Percentiles rank a stretch among this genome's conserved stretches.
Conservation (phyloP, 768 basidiomycete genomes). For the Suillus luteus region DNA sequence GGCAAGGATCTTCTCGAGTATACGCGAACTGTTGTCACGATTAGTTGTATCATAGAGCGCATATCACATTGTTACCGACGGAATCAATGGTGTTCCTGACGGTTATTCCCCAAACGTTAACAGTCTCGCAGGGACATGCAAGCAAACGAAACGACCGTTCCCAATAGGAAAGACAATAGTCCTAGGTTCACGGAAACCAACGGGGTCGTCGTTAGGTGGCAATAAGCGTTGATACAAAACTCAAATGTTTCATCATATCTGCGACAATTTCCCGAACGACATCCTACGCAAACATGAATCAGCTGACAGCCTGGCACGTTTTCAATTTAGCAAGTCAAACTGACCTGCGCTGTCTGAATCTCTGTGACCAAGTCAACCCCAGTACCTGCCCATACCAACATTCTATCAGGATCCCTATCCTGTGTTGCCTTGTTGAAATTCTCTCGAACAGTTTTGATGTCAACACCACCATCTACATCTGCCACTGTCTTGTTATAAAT, state of each 20-base stretch:
- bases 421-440: constrained; percentile 49
- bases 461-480: constrained; percentile 53
- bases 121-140: constrained; percentile 2
- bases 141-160: neutral
- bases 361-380: constrained; percentile 59
- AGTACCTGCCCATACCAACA: constrained; percentile 70
- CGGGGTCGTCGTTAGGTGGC: constrained; percentile 18
- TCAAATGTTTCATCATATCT: constrained; percentile 44
- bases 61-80: constrained; percentile 13
- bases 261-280: constrained; percentile 54
- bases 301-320: neutral
- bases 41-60: constrained; percentile 24
- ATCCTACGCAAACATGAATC: constrained; percentile 41
- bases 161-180: constrained; percentile 4
- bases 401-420: constrained; percentile 48
- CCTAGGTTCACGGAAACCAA: neutral
- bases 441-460: constrained; percentile 42
- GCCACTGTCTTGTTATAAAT: constrained; percentile 52
- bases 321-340: constrained; percentile 18
- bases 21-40: constrained; percentile 17
- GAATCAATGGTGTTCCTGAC: constrained; percentile 3
- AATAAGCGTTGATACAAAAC: constrained; percentile 27
- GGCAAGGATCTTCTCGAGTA: constrained; percentile 12
- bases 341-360: constrained; percentile 42
- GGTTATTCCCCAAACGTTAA: neutral